Conservation (phyloP, 2,329 filamentous ascomycete species). For the Coniosporium tulheliwenetii region DNA sequence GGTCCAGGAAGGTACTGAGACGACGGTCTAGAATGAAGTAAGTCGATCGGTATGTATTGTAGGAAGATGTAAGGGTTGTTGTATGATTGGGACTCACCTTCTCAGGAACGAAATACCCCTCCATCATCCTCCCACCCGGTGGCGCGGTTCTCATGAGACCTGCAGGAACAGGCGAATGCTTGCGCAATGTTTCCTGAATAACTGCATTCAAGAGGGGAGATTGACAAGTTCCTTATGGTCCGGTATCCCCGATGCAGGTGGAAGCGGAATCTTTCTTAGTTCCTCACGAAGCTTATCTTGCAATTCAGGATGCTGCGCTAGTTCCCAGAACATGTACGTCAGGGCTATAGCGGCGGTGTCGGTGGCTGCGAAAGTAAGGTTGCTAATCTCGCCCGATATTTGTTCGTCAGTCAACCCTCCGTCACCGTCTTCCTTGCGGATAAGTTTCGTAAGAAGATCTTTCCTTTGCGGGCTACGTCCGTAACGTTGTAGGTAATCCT, state of each 20-base stretch:
- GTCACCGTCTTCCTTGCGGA: neutral
- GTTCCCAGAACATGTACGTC: constrained; percentile 1
- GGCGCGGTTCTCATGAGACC: neutral
- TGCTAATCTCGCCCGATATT: neutral
- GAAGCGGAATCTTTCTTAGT: neutral
- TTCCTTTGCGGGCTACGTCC: no score
- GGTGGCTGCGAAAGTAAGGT: neutral
- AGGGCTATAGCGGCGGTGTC: constrained; percentile 5
- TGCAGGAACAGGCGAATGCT: neutral
- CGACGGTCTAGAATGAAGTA: neutral
- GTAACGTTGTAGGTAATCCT: neutral
- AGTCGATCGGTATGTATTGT: neutral
- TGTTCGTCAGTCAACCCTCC: neutral
- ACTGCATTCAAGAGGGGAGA: neutral
- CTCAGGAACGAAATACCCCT: neutral
- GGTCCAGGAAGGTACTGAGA: neutral
- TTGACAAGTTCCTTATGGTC: neutral
- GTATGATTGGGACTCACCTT: no score
- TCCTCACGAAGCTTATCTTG: neutral
- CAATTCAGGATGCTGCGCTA: neutral
- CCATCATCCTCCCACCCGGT: constrained; percentile 1
- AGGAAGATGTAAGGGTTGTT: no score
- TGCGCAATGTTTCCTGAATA: neutral
- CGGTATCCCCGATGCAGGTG: neutral
- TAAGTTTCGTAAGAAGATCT: neutral